Conservation (phyloP, 345 rosid species). For the Mallotus nudiflorus region DNA sequence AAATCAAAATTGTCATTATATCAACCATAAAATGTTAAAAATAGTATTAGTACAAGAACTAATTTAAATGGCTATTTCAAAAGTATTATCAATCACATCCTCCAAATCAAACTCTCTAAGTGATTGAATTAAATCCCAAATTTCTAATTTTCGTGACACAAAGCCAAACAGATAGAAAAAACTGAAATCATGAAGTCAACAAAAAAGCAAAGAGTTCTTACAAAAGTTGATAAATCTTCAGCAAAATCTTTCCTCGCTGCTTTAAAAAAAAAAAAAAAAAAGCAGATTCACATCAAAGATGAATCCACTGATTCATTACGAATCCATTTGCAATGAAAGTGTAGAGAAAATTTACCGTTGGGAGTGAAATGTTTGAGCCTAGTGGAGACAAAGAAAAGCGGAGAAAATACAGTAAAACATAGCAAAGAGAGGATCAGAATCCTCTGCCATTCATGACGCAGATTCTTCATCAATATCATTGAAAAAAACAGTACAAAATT, state of each 20-base stretch:
- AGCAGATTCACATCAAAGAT: slow-evolving; percentile 23
- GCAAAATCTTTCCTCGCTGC: slow-evolving; percentile 64
- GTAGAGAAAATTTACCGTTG: slow-evolving; percentile 44
- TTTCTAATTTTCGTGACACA: too few relatives aligned
- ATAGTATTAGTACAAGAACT: too few relatives aligned
- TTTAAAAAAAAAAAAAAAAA: too few relatives aligned
- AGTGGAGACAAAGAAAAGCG: slow-evolving; percentile 60
- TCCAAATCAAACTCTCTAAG: too few relatives aligned
- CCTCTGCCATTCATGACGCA: slow-evolving; percentile 70
- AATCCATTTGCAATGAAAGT: slow-evolving; percentile 6
- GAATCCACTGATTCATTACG: slow-evolving; percentile 3
- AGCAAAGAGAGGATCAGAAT: slow-evolving; percentile 73
- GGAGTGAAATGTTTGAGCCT: slow-evolving; percentile 51
- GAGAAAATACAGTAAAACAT: slow-evolving; percentile 67
- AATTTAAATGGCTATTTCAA: too few relatives aligned
- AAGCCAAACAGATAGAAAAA: background rate
- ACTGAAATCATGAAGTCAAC: background rate
- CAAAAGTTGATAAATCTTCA: slow-evolving; percentile 61
- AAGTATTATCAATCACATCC: too few relatives aligned
- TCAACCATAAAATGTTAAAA: slow-evolving; percentile 5
- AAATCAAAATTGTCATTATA: background rate
- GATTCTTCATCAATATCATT: slow-evolving; percentile 60
- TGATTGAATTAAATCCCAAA: too few relatives aligned
- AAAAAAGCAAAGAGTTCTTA: slow-evolving; percentile 37
- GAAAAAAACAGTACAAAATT: background rate